Percentiles rank a stretch among this genome's conserved stretches.
These are phyloP conservation scores for Tricholoma sp. DNA, from an alignment of 768 basidiomycete genomes.

Conservation along the genomic window DNA sequence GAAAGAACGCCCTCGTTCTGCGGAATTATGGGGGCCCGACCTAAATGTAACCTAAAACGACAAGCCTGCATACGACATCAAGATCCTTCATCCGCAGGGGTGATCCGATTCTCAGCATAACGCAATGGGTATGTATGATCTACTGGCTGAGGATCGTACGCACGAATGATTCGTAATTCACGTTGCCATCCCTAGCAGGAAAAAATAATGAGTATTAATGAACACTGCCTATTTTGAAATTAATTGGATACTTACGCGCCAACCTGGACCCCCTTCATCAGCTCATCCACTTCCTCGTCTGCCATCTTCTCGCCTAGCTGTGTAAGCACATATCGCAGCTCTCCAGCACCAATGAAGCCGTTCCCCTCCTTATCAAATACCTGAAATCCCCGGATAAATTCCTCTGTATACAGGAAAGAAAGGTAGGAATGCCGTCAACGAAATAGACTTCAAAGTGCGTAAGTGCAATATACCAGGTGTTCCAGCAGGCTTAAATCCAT, in stretches of 20 bases:
- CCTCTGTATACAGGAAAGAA: slow-evolving; percentile 51
- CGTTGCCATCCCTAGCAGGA: slow-evolving; percentile 77
- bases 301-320: slow-evolving; percentile 98
- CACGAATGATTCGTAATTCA: slow-evolving; percentile 97
- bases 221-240: not conserved
- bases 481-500: slow-evolving; percentile 96
- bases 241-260: slow-evolving; percentile 56
- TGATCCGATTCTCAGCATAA: not conserved
- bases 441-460: not conserved
- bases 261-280: slow-evolving; percentile 93
- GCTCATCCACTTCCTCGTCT: slow-evolving; percentile 96
- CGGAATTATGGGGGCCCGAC: not conserved
- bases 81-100: not conserved
- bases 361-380: slow-evolving; percentile 97
- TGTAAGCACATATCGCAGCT: slow-evolving; percentile 89
- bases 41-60: not conserved
- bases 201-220: not conserved
- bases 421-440: not conserved
- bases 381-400: slow-evolving; percentile 98
- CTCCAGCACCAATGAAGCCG: slow-evolving; percentile 87
- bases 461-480: slow-evolving; percentile 65
- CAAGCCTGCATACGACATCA: not conserved
- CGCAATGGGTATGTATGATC: not conserved
- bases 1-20: no score
- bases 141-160: slow-evolving; percentile 90